Conservation (phyloP, 257 asterid genomes). For the Cinchona pubescens region DNA sequence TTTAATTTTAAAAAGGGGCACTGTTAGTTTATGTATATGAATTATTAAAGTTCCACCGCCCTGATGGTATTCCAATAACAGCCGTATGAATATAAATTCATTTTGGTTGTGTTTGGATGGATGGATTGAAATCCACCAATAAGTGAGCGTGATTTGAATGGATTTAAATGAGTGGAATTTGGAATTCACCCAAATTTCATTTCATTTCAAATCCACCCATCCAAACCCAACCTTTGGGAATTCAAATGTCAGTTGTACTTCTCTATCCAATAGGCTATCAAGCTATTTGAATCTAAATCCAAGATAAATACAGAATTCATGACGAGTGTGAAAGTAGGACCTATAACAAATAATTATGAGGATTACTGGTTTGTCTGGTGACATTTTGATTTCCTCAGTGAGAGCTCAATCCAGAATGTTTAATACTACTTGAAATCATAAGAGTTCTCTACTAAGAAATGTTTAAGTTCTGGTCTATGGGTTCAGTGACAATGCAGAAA, state of each 20-base stretch:
- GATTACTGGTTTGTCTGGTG: background rate
- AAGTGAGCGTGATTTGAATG: too few relatives aligned
- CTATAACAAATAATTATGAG: background rate
- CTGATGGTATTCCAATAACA: background rate
- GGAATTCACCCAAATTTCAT: too few relatives aligned
- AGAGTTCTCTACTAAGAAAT: background rate
- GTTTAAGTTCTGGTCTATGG: too few relatives aligned
- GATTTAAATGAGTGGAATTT: too few relatives aligned
- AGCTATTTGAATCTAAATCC: background rate
- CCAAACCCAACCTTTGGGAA: too few relatives aligned
- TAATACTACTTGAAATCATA: background rate
- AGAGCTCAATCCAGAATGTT: background rate
- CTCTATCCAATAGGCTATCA: background rate
- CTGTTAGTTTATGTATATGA: too few relatives aligned
- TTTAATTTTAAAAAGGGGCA: background rate
- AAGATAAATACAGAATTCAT: background rate
- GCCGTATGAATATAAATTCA: background rate
- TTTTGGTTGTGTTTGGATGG: too few relatives aligned
- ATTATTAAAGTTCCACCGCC: too few relatives aligned
- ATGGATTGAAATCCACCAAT: too few relatives aligned
- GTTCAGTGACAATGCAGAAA: background rate
- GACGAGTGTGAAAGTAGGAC: background rate
- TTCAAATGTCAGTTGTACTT: background rate
- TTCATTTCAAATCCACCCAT: too few relatives aligned
- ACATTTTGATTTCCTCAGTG: background rate